Base-by-base conservation (phyloP, 139 green algal species). In the Nannochloris sp. region DNA sequence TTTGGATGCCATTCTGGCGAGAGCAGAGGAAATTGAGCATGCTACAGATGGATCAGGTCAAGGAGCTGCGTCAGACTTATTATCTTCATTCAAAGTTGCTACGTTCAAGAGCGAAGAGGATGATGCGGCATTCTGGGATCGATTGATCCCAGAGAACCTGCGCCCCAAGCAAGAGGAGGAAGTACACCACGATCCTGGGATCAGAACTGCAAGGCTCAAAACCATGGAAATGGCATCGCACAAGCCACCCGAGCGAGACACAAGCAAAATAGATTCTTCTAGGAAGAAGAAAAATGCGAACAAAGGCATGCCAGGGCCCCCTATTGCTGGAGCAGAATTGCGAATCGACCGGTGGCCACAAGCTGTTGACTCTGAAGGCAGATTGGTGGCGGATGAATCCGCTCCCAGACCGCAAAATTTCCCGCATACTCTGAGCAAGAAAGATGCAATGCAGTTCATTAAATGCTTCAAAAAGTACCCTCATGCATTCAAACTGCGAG, bases 91-190 rank as follows among this genome's bases (percentile, higher is more conserved):
- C 81, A 93, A 93, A 63, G 87, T 92, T 49, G 83, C 87, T 14
- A 94, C 85, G 6, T 95, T 95, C 72, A 90, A 88, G 77, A 59
- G 26, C 60, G 56, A 56, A 58, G 91, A 97, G 63, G 87, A 97
- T 44, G 91, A 97, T 60, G 74, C 82, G 1, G 85, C 87, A 4
- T 97, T 97, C 65, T 97, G 91, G 91, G 87, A 73, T 65, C 67
- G 84, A 5, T 87, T 97, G 40, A 97, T 97, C 37, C 82, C 87
- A 9, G 66, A 81, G 33, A 51, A 76, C 9, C 65, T 89, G 51
- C 68, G 79, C 26, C 57, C 71, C 4, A 23, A 68, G 9, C 23
- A 57, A n/a, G 4, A 29, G 29, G 14, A 10, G 73, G 37, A 51
- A 75, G 59, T n/a, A 60, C n/a, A 56, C 3, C 56, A 72, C 36